Evolutionary conservation across 2,329 filamentous ascomycete species (phyloP), one percentile per base, ranked within the genome.

Genomic region (Pestalotiopsis sp.): DNA sequence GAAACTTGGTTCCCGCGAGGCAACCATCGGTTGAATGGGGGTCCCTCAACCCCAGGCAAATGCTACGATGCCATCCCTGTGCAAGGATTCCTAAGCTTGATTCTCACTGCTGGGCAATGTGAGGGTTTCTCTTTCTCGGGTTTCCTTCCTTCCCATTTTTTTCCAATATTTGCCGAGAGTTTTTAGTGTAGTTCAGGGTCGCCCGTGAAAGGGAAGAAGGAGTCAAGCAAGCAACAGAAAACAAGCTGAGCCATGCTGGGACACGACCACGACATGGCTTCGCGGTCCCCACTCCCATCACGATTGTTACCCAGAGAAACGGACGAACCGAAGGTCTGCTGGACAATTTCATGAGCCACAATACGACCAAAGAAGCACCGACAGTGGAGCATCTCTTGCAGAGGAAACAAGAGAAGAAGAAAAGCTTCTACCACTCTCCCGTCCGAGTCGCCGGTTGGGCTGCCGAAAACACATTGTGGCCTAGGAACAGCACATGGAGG

Each of bases 341-440:
- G n/a, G 45, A 36, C 59, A 61, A 36, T 61, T 61, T 61, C 59
- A 9, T 61, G 59, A 36, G 31, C 25, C 59, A 61, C 59, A 61
- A 61, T 61, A 61, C 59, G 27, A 61, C 59, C 59, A 61, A 38
- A 36, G 59, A 61, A 61, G 59, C 59, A 36, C 59, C 59, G 59
- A 61, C 36, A 39, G 31, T 36, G 25, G 59, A 52, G 45, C 45
- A 52, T 17, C 45, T 31, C 27, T 31, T 7, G 25, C 11, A 20
- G 27, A 27, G 20, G 27, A 31, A 31, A 31, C 27, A 31, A 9
- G 27, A 31, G 27, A 31, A 31, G 27, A 27, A 13, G 17, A 59
- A 59, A 59, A 59, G 57, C 57, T 59, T 59, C 57, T 52, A 59
- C 27, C 57, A 4, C 23, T 23, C n/a, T 13, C 52, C 14, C 14